Conservation (phyloP, 306 rosid species). For the Cercis canadensis region DNA sequence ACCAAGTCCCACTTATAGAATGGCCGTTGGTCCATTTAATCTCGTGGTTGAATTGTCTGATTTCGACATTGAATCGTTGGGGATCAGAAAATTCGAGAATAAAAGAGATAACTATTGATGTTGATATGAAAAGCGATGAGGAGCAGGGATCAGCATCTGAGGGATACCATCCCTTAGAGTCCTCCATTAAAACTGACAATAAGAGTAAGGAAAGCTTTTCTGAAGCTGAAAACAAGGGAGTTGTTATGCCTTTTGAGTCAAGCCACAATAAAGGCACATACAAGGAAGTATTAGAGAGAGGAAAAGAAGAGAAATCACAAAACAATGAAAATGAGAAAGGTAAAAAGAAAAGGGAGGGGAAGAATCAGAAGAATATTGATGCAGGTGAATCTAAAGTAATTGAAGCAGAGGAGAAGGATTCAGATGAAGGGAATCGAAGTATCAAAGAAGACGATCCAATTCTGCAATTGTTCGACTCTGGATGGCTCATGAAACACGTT, state of each 20-base stretch:
- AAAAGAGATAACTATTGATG: slow-evolving; percentile 53
- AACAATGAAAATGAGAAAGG: background rate
- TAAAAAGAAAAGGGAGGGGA: background rate
- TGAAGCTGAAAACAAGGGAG: slow-evolving; percentile 29
- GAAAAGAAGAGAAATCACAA: background rate
- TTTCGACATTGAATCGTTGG: slow-evolving; percentile 42
- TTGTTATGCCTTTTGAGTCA: background rate
- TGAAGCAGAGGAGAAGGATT: slow-evolving; percentile 8
- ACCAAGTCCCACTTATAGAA: slow-evolving; percentile 43
- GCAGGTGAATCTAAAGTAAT: too few species aligned
- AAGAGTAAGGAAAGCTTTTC: slow-evolving; percentile 36
- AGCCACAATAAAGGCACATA: slow-evolving; percentile 32
- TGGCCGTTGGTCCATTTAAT: slow-evolving; percentile 46
- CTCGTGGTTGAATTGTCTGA: slow-evolving; percentile 53
- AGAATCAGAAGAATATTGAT: background rate
- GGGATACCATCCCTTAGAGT: slow-evolving; percentile 14
- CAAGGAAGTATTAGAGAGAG: slow-evolving; percentile 24
- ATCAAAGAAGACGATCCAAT: slow-evolving; percentile 35
- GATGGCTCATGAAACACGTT: slow-evolving; percentile 50
- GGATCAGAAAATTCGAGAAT: slow-evolving; percentile 43
- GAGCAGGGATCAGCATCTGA: background rate
- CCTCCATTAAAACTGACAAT: too few species aligned
- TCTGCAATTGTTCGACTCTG: slow-evolving; percentile 50
- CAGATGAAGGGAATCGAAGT: slow-evolving; percentile 4
- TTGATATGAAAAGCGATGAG: slow-evolving; percentile 42